Conservation (phyloP, 345 rosid species). For the Iberis pinnata region DNA sequence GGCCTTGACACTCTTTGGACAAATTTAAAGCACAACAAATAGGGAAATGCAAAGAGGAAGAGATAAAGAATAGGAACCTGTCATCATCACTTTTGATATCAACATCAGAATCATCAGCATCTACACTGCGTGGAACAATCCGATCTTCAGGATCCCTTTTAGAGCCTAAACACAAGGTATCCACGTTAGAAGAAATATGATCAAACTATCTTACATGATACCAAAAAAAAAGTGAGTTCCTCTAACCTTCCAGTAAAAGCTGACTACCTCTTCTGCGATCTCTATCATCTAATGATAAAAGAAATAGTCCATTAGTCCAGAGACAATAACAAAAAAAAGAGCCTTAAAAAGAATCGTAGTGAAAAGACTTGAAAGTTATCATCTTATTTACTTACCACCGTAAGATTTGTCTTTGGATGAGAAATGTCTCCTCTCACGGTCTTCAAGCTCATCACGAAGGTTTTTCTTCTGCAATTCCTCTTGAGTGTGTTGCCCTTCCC, state of each 20-base stretch:
- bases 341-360: background rate
- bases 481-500: constrained; percentile 85
- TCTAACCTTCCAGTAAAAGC: constrained; percentile 64
- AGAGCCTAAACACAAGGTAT: constrained; percentile 36
- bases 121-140: constrained; percentile 64
- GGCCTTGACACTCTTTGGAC: too few relatives aligned
- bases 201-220: background rate
- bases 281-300: constrained; percentile 59
- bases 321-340: constrained; percentile 1
- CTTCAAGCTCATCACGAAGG: constrained; percentile 81
- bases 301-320: background rate
- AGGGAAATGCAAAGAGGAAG: background rate
- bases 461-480: constrained; percentile 79
- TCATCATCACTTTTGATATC: constrained; percentile 62
- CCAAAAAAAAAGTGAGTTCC: background rate
- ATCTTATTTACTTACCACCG: constrained; percentile 32
- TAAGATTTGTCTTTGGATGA: constrained; percentile 78
- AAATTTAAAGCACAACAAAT: background rate
- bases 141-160: constrained; percentile 84
- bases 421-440: constrained; percentile 85
- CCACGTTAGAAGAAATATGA: constrained; percentile 26
- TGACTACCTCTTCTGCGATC: constrained; percentile 74
- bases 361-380: background rate
- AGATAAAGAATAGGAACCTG: constrained; percentile 34
- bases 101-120: constrained; percentile 97